Evolutionary conservation across 768 basidiomycete species (phyloP), one percentile per base, ranked within the genome.

Genomic region (Lactarius quietus): DNA sequence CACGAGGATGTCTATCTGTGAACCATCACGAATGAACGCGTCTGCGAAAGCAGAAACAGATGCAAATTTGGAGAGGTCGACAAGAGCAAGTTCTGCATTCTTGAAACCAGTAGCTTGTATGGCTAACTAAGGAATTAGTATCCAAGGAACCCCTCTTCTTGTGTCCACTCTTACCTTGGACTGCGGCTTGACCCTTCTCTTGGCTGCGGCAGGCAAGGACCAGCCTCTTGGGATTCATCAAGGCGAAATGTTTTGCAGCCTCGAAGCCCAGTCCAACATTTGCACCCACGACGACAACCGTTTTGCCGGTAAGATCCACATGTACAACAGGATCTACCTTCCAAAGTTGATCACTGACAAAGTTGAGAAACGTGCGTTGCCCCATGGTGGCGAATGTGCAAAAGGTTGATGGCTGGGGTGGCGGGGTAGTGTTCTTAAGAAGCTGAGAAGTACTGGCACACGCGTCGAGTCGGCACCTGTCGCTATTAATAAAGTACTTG

Each of bases 1-100:
- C 23, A 74, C 67, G 41, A 76, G 64, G 41, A 75, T 66, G 35
- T 76, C 75, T 15, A 76, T 69, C 23, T 69, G 67, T 18, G 61
- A 68, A 35, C 62, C 67, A 2, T 70, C 74, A 29, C 64, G 66
- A 51, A 69, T 63, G 29, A 72, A 70, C 14, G 38, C 36, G 9
- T 69, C 63, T 3, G 63, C 72, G 29, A 76, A 77, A 43, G 67
- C 68, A 10, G 57, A 65, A 38, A 76, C 70, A 12, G 72, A 74
- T 18, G 63, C 59, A 56, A 74, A 75, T 31, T 33, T 38, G 5
- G 70, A 38, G 45, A 76, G 68, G 57, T 77, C 76, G 53, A 77
- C 63, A 17, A 67, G 58, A 6, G 58, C 63, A 18, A 67, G 66
- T 35, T 67, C 66, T 9, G 48, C 58, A 18, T 56, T 28, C 38